Evolutionary conservation across 140 eudicot species (phyloP).

Genomic region (Oenanthe javanica): DNA sequence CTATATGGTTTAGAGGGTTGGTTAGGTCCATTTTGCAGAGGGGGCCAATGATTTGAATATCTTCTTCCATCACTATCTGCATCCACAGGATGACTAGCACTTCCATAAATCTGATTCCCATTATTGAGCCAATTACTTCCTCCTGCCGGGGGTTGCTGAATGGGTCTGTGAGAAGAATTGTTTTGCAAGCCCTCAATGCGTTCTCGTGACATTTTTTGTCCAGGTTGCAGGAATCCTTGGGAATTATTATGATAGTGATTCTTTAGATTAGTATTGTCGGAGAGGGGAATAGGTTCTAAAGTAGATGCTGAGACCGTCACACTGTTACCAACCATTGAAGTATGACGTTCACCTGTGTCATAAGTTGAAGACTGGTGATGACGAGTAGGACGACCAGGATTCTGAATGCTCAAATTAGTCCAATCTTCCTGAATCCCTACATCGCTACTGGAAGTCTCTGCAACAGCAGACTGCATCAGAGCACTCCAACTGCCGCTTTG

Average conservation of each 20-base stretch:
- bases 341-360: constrained; percentile 30
- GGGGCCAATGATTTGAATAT: constrained; percentile 28
- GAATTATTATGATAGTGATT: neutral
- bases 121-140: constrained; percentile 49
- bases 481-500: no score
- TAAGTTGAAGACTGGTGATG: constrained; percentile 26
- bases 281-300: constrained; percentile 22
- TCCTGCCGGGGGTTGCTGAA: constrained; percentile 31
- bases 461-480: constrained; percentile 92
- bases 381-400: constrained; percentile 25
- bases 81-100: constrained; percentile 19
- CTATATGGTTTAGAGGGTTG: constrained; percentile 29
- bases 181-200: constrained; percentile 15
- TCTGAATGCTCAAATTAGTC: constrained; percentile 47
- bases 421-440: constrained; percentile 53
- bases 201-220: constrained; percentile 26
- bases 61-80: constrained; percentile 11
- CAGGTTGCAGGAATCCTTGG: constrained; percentile 31
- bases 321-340: constrained; percentile 25
- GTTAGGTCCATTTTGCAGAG: constrained; percentile 33
- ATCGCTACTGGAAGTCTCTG: constrained; percentile 67
- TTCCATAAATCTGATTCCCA: constrained; percentile 26
- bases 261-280: constrained; percentile 25
- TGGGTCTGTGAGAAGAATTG: constrained; percentile 30
- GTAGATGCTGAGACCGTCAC: constrained; percentile 21